Evolutionary conservation across 164 flowering plant genomes (phyloP), one percentile per base, ranked within the genome.

Genomic region (Litsea cubeba): DNA sequence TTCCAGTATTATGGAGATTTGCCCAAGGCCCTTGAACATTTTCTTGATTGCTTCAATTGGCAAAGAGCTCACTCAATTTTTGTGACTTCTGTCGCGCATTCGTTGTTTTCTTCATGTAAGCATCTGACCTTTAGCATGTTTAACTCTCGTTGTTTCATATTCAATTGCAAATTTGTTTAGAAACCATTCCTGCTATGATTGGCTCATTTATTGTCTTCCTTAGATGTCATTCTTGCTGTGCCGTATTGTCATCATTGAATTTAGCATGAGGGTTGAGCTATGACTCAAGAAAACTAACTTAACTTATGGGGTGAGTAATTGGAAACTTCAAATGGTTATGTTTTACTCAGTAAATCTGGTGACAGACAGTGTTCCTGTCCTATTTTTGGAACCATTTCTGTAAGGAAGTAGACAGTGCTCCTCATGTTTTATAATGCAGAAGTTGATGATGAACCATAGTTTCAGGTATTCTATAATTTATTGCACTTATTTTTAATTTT

Each of bases 51-150:
- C 83, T 82, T 74, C 72, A 87, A 87, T 74, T 96, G 99, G 99
- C 97, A 86, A 70, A 92, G 82, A 72, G 98, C 97, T 81, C 99
- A 96, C 83, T 83, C 89, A 18, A 85, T 92, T 75, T 96, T 94
- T 74, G 72, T 90, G 70, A 92, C 95, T 75, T 87, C 93, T 65
- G 90, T 94, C 84, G 91, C 93, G 57, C 93, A 88, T 82, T 78
- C 87, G 54, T 80, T 93, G 71, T 93, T 87, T 80, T 78, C 90
- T 77, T 87, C 97, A 81, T 97, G 99, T 89, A 83, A 73, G 65
- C 71, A 40, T 73, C 72, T 57, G 10, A 68, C 50, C 3, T 30
- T 4, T 60, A 10, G 50, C 46, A 15, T 72, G 30, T 23, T 54
- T 35, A 12, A 35, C 62, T 11, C 14, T 46, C 57, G 22, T 12